Base-by-base conservation (phyloP, 495 filamentous ascomycete species). In the Aspergillus bridgeri region DNA sequence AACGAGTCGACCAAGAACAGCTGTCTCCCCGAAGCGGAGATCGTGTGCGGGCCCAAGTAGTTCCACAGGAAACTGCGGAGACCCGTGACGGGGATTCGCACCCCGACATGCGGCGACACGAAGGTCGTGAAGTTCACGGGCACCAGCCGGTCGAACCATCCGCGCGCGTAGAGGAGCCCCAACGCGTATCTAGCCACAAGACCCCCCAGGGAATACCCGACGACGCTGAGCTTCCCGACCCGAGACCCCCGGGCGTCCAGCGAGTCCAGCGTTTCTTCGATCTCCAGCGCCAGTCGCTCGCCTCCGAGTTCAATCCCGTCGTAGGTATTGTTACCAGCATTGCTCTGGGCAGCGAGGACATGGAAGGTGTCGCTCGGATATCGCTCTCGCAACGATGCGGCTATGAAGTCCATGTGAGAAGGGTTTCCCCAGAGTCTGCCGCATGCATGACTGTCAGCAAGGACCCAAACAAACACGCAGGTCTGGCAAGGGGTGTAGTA, bases 111-210 rank as follows among this genome's bases (percentile, higher is more conserved):
- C 19, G 94, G 93, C 17, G 86, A 85, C 22, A 89, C 93, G 71
- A 98, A 97, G 1, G 91, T 95, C 3, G 89, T 90, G 68, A 97
- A 97, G 73, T 96, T 96, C 69, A 95, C 81, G 18, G 94, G 92
- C 65, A 90, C 77, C 18, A 97, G 72, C 54, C 81, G 80, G 33
- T 94, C 86, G 47, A 98, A 84, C 61, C 85, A 84, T 11, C 90
- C 90, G 57, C 86, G 88, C 42, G 87, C 86, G 65, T 89, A 84
- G 3, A 98, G 79, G 60, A 98, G 70, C 3, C 93, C 94, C 54
- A 96, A 81, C 3, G 89, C 88, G 78, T 97, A 98, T 60, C 93
- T 79, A 15, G 90, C 86, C 33, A 98, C 86, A 3, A 98, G 78
- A 1, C 93, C 92, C 51, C 93, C 93, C 5, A 97, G 79, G 0